Percentiles rank a stretch among this genome's conserved stretches.
Conservation (phyloP, 1,284 basidiomycete genomes). For the Marasmius fiardii region DNA sequence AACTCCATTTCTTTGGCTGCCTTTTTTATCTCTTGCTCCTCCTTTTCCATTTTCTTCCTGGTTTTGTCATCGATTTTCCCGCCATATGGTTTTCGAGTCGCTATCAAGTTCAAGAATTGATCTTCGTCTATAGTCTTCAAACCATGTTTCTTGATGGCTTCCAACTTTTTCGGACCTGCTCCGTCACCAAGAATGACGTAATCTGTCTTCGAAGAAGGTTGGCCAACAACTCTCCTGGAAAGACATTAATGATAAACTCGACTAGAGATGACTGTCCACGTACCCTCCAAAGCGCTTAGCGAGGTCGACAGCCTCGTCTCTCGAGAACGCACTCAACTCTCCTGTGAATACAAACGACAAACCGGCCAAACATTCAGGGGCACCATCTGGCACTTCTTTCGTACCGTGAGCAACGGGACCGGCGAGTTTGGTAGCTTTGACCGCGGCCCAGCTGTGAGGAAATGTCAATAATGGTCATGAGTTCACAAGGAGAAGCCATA, state of each 20-base stretch:
- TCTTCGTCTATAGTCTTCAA: constrained; percentile 85
- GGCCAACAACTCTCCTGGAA: constrained; percentile 76
- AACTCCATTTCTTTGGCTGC: constrained; percentile 77
- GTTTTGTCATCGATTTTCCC: constrained; percentile 73
- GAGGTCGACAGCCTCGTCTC: constrained; percentile 86
- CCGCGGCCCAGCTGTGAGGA: constrained; percentile 55
- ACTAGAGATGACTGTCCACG: constrained; percentile 24
- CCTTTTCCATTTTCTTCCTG: constrained; percentile 80
- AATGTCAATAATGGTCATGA: neutral
- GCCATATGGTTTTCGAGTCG: constrained; percentile 50
- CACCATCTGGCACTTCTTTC: constrained; percentile 78
- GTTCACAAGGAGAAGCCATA: constrained; percentile 13
- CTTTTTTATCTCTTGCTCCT: constrained; percentile 69
- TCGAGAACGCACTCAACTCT: constrained; percentile 82
- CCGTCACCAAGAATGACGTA: constrained; percentile 89
- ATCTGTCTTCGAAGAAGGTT: constrained; percentile 88
- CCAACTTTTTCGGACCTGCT: constrained; percentile 86
- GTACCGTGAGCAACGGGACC: constrained; percentile 77
- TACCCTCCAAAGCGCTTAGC: constrained; percentile 93
- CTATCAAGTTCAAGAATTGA: constrained; percentile 82
- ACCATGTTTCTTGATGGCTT: constrained; percentile 78
- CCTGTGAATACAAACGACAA: constrained; percentile 96
- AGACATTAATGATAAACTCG: neutral
- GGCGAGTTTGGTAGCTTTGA: constrained; percentile 62
- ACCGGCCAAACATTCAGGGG: constrained; percentile 81